Evolutionary conservation across 192 early-diverging fungal species (phyloP), one percentile per base, ranked within the genome.

Genomic region (Radiomyces spectabilis): DNA sequence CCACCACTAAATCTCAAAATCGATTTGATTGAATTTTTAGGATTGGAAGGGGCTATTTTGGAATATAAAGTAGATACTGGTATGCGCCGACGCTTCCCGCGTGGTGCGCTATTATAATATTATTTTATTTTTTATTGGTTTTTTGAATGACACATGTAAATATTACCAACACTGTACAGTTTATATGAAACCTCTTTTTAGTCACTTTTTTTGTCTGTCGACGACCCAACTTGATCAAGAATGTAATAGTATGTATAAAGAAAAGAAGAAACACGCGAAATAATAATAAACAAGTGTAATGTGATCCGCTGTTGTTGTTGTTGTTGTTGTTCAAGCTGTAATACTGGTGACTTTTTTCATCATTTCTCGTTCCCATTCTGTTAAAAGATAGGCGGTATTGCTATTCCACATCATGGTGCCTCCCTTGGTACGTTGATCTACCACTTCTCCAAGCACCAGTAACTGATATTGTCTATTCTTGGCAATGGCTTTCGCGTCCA

Each of bases 391-490:
- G 4, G 37, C 43, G 27, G 37, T 7, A 19, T 19, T 22, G 3
- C 19, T 19, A 16, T 54, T 29, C 55, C 63, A 58, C 4, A 19
- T 5, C 5, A 57, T 18, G 15, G 18, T 26, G 6, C 51, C 59
- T 21, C 24, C 30, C 18, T 39, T 21, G 5, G 26, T 2, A 9
- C 40, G 34, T 1, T 39, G 8, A 16, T 26, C 46, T 18, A 41
- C 22, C 18, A 62, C 60, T 37, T 59, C 40, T 19, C 67, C 67
- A 3, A 63, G 33, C 0, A 63, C 67, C 18, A 69, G 49, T 1
- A 69, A 24, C 34, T 63, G 61, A 34, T 69, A 69, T 30, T 69
- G 67, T 53, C 33, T 41, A 34, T 69, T 33, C 31, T 51, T 56
- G 10, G 55, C 50, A 19, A 69, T 63, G 0, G 34, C 47, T 22